These are phyloP conservation scores for Ambrosia artemisiifolia DNA, from an alignment of 129 eudicot genomes.

Conservation along the genomic window DNA sequence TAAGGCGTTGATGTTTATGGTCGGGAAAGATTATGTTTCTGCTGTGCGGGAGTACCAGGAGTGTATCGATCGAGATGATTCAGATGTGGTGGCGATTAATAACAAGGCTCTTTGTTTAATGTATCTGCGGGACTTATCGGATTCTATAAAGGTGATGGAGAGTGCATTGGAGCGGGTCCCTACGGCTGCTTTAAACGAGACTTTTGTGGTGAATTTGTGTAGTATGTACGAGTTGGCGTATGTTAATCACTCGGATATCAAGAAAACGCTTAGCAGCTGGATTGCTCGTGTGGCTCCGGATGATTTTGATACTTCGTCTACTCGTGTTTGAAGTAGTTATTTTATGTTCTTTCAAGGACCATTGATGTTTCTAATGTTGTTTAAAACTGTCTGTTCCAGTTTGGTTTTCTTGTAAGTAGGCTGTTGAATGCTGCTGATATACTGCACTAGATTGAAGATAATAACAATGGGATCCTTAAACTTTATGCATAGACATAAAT, in stretches of 20 bases:
- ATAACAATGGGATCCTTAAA: background rate
- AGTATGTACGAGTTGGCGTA: conserved; percentile 97
- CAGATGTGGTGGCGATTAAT: conserved; percentile 82
- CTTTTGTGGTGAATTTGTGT: conserved; percentile 87
- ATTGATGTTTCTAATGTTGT: background rate
- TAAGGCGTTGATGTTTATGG: conserved; percentile 75
- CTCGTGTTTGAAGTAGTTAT: conserved; percentile 57
- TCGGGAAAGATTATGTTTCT: conserved; percentile 87
- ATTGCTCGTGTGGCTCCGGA: conserved; percentile 97
- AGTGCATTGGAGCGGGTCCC: conserved; percentile 85
- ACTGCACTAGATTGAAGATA: background rate
- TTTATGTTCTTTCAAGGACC: background rate
- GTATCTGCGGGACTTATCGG: conserved; percentile 91
- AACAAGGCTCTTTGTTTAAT: conserved; percentile 91
- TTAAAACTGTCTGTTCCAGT: background rate
- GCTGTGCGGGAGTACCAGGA: conserved; percentile 91
- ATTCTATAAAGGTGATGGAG: conserved; percentile 88
- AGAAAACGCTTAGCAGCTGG: conserved; percentile 92
- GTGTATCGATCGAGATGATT: conserved; percentile 81
- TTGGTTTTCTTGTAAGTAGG: background rate
- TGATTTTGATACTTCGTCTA: conserved; percentile 82
- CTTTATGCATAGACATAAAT: background rate
- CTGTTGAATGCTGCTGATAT: background rate
- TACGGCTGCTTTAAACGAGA: conserved; percentile 73
- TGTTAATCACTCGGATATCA: conserved; percentile 79